Conservation (phyloP, 2,329 filamentous ascomycete genomes). For the Cadophora gregata region DNA sequence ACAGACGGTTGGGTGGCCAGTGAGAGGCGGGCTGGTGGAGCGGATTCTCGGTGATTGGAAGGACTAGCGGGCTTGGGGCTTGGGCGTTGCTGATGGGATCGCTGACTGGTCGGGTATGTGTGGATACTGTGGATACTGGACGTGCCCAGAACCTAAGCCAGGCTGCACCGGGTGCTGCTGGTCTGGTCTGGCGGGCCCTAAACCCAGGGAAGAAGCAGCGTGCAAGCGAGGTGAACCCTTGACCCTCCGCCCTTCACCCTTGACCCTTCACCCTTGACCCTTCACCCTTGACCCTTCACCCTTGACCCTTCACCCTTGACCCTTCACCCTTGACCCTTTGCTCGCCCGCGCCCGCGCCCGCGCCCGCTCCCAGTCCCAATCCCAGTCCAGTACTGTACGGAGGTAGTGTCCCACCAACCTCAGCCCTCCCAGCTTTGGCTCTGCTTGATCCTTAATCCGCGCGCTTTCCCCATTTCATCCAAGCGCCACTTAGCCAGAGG, state of each 20-base stretch:
- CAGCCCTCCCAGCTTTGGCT: too few relatives aligned
- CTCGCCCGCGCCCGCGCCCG: too few relatives aligned
- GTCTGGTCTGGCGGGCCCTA: background rate
- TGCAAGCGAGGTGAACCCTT: background rate
- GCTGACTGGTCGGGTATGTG: background rate
- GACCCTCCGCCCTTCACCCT: background rate
- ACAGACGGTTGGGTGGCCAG: background rate
- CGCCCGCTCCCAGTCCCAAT: too few relatives aligned
- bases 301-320: too few relatives aligned
- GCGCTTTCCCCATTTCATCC: background rate
- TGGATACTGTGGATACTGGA: background rate
- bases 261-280: background rate
- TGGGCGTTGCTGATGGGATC: background rate
- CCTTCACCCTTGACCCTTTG: too few relatives aligned
- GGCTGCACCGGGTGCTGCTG: too few relatives aligned
- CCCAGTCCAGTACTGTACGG: too few relatives aligned
- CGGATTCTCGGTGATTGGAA: background rate
- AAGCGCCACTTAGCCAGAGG: background rate
- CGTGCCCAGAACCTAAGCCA: too few relatives aligned
- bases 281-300: too few relatives aligned
- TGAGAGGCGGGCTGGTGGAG: background rate
- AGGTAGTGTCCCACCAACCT: too few relatives aligned
- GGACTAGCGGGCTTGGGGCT: background rate
- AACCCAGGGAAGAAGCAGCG: background rate
- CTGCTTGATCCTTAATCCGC: too few relatives aligned